These are phyloP conservation scores for Xylaria flabelliformis DNA, from an alignment of 495 filamentous ascomycete genomes.

Conservation along the genomic window DNA sequence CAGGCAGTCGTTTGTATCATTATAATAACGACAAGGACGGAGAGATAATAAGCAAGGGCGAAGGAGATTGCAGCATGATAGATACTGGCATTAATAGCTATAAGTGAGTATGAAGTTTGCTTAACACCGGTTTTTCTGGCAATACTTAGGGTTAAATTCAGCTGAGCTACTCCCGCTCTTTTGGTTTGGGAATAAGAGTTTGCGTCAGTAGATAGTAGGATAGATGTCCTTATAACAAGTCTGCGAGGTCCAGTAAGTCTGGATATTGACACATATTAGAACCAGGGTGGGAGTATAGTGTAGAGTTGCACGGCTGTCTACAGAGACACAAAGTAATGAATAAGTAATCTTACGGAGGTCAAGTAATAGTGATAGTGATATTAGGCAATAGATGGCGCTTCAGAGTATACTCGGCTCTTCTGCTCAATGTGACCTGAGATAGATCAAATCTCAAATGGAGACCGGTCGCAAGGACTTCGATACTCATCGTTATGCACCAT, in stretches of 20 bases:
- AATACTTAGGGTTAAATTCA: background rate
- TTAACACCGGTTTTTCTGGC: background rate
- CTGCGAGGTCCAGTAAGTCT: background rate
- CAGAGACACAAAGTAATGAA: too few species aligned
- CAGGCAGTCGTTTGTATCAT: too few species aligned
- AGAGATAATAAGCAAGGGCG: too few species aligned
- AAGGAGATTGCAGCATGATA: background rate
- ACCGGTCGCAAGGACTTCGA: background rate
- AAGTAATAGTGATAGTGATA: background rate
- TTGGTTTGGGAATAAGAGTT: background rate
- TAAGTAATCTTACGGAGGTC: too few species aligned
- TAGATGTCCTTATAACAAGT: background rate
- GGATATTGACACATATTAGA: background rate
- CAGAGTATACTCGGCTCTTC: background rate
- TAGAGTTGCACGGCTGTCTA: background rate
- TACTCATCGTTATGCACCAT: background rate
- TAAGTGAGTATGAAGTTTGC: background rate
- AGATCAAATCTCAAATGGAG: background rate
- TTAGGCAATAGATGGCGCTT: background rate
- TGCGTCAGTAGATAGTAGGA: background rate
- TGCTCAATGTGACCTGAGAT: background rate
- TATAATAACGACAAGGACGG: too few species aligned
- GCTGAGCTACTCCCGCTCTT: background rate
- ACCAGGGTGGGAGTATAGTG: too few species aligned
- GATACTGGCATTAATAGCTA: background rate